phyloP scores from a whole-genome alignment of 495 filamentous ascomycete genomes.

The Aspergillus bertholletiae region DNA sequence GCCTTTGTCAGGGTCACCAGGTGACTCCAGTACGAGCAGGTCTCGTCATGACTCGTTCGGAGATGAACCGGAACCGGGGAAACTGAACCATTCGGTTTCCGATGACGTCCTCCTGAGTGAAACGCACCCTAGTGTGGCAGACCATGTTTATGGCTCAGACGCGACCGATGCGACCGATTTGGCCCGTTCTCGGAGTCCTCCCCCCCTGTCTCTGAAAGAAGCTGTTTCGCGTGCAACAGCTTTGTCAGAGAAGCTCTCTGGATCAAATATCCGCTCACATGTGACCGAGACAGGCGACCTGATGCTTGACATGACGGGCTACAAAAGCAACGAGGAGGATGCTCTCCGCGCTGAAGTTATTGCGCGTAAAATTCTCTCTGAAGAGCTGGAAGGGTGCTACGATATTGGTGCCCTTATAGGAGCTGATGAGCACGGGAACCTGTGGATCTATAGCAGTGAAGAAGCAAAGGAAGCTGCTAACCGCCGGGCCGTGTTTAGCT shows the following conservation, averaged over 20 bases:
- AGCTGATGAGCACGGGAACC: slow-evolving; percentile 88
- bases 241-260: slow-evolving; percentile 81
- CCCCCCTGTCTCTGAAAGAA: slow-evolving; percentile 67
- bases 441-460: slow-evolving; percentile 98
- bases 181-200: slow-evolving; percentile 66
- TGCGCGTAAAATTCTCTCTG: slow-evolving; percentile 90
- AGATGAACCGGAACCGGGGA: slow-evolving; percentile 25
- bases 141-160: slow-evolving; percentile 7
- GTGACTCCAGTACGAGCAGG: slow-evolving; percentile 40
- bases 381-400: slow-evolving; percentile 91
- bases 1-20: slow-evolving; percentile 61
- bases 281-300: slow-evolving; percentile 92
- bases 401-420: slow-evolving; percentile 95
- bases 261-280: slow-evolving; percentile 87
- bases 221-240: slow-evolving; percentile 80
- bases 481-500: slow-evolving; percentile 48
- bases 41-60: slow-evolving; percentile 26
- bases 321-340: slow-evolving; percentile 90
- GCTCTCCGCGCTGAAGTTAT: slow-evolving; percentile 85
- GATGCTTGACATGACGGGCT: slow-evolving; percentile 97
- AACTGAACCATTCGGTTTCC: slow-evolving; percentile 51
- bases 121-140: slow-evolving; percentile 3
- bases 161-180: slow-evolving; percentile 25
- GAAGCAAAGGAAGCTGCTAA: slow-evolving; percentile 81
- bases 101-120: slow-evolving; percentile 42